Conservation (phyloP, 495 filamentous ascomycete genomes). For the Amphirosellinia nigrospora region DNA sequence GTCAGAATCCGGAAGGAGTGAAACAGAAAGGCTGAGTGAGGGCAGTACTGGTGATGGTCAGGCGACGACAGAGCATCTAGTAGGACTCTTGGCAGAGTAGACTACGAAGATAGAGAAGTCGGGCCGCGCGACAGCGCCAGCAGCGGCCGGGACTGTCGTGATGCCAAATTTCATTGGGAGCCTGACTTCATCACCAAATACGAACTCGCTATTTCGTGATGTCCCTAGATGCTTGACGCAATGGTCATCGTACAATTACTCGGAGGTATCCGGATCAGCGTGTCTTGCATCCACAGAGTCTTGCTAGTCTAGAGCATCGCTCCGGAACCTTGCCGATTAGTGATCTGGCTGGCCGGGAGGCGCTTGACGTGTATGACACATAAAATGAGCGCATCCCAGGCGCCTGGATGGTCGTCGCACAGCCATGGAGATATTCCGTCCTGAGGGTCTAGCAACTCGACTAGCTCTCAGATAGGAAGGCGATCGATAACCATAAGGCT, state of each 20-base stretch:
- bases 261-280: constrained; percentile 25
- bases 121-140: neutral
- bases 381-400: neutral
- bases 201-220: neutral
- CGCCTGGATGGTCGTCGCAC: neutral
- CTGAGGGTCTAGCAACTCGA: neutral
- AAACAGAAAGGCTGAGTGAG: constrained; percentile 12
- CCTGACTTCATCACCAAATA: neutral
- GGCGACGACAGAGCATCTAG: constrained; percentile 12
- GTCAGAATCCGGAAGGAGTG: constrained; percentile 26
- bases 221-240: neutral
- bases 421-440: neutral
- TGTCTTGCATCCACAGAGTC: neutral
- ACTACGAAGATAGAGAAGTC: neutral
- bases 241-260: constrained; percentile 13
- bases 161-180: neutral
- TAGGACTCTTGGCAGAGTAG: constrained; percentile 16
- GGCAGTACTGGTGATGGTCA: constrained; percentile 1
- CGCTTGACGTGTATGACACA: constrained; percentile 10
- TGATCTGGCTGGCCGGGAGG: neutral
- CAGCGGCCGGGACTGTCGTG: neutral
- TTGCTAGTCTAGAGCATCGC: neutral
- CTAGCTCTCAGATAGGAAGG: constrained; percentile 25
- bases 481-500: constrained; percentile 16
- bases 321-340: neutral